A percentile compares a stretch with the other conserved stretches of the same genome.
These are phyloP conservation scores for Coniochaeta pulveracea DNA, from an alignment of 2,329 filamentous ascomycete genomes.

Conservation along the genomic window DNA sequence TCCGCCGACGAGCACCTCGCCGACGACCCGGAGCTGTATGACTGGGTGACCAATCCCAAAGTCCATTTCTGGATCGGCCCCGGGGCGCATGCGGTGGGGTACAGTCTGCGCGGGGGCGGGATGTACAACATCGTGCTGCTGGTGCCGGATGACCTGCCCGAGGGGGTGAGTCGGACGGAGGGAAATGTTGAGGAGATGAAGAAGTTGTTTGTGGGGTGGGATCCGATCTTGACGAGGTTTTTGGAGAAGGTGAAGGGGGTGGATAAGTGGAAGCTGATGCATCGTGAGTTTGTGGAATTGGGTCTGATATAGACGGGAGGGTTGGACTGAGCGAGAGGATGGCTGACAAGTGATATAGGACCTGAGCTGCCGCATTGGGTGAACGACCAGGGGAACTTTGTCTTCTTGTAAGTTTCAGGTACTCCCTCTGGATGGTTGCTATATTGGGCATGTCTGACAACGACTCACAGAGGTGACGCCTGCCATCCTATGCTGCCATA, in stretches of 20 bases:
- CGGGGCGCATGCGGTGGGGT: conserved; percentile 34
- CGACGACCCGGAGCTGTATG: conserved; percentile 29
- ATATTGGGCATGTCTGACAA: too few relatives aligned
- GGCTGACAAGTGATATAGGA: conserved; percentile 11
- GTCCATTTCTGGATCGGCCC: conserved; percentile 45
- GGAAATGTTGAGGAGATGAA: conserved; percentile 51
- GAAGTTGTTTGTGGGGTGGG: conserved; percentile 49
- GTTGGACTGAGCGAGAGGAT: too few relatives aligned
- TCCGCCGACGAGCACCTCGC: conserved; percentile 30
- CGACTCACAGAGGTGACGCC: conserved; percentile 34
- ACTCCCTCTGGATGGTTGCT: neutral
- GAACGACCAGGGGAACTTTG: conserved; percentile 37
- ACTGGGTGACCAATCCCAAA: conserved; percentile 31
- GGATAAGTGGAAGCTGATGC: conserved; percentile 61
- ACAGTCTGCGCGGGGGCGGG: conserved; percentile 28
- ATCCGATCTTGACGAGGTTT: conserved; percentile 39
- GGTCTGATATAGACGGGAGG: conserved; percentile 15
- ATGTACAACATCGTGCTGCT: conserved; percentile 35
- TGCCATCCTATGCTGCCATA: conserved; percentile 56
- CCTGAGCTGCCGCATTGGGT: conserved; percentile 41
- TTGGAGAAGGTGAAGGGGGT: conserved; percentile 42
- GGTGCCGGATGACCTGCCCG: conserved; percentile 31
- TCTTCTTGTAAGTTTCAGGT: conserved; percentile 23
- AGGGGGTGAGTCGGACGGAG: conserved; percentile 32
- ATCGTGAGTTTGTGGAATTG: conserved; percentile 15